A percentile compares a stretch with the other conserved stretches of the same genome.
These are phyloP conservation scores for Candida ponderosae DNA, from an alignment of 805 yeast genomes.

Conservation along the genomic window DNA sequence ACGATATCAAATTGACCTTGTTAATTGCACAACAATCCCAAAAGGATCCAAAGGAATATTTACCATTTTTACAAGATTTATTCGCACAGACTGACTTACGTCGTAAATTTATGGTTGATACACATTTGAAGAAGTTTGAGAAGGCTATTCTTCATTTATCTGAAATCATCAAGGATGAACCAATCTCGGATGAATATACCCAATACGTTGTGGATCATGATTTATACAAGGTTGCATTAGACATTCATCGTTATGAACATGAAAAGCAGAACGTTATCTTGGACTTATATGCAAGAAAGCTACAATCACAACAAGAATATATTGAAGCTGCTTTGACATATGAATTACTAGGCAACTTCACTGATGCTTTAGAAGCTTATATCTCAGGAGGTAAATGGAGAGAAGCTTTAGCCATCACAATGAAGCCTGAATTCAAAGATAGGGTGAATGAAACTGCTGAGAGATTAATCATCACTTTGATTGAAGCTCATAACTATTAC, in stretches of 20 bases:
- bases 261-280: constrained; percentile 48
- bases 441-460: constrained; percentile 42
- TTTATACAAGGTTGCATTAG: constrained; percentile 63
- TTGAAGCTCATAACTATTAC: constrained; percentile 62
- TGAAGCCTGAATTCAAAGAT: constrained; percentile 30
- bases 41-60: constrained; percentile 94
- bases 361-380: constrained; percentile 64
- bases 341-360: constrained; percentile 54
- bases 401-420: constrained; percentile 66
- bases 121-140: constrained; percentile 55
- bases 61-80: constrained; percentile 82
- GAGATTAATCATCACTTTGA: constrained; percentile 49
- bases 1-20: constrained; percentile 74
- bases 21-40: constrained; percentile 93
- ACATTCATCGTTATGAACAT: constrained; percentile 49
- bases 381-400: constrained; percentile 72
- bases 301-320: constrained; percentile 49
- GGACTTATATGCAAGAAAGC: constrained; percentile 51
- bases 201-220: constrained; percentile 63
- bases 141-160: constrained; percentile 64
- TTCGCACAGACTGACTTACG: constrained; percentile 61
- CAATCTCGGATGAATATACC: constrained; percentile 48
- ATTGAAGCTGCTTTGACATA: constrained; percentile 73
- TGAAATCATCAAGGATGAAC: constrained; percentile 31
- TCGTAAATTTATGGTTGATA: constrained; percentile 71